phyloP scores from a whole-genome alignment of 176 grass and related monocot genomes.

The Oryza coarctata region DNA sequence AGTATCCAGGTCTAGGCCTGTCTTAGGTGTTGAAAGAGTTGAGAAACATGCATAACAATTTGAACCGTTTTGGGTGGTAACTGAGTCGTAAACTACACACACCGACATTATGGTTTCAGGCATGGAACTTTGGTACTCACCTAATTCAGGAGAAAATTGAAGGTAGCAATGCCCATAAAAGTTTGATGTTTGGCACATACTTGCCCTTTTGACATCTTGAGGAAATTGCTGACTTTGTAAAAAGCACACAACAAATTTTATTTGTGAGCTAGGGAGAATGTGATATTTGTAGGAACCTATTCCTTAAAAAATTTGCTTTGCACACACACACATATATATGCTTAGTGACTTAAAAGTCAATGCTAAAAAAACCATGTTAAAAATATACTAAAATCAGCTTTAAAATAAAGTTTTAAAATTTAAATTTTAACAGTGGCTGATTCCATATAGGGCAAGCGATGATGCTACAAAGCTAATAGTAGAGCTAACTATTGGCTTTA shows the following conservation, averaged over 20 bases:
- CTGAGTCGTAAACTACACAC: background rate
- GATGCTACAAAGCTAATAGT: too few species aligned
- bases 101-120: background rate
- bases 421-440: too few species aligned
- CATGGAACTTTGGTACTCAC: background rate
- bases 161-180: background rate
- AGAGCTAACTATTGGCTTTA: too few species aligned
- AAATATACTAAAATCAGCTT: too few species aligned
- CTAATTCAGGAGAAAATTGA: constrained; percentile 8
- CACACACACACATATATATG: too few species aligned
- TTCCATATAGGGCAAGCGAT: too few species aligned
- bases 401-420: too few species aligned
- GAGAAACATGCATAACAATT: background rate
- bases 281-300: background rate
- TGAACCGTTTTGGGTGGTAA: background rate
- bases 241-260: background rate
- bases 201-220: background rate
- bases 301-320: background rate
- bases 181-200: background rate
- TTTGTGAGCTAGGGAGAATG: background rate
- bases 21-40: background rate
- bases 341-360: too few species aligned
- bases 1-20: background rate
- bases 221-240: background rate
- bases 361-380: too few species aligned